phyloP scores from a whole-genome alignment of 345 rosid species.

The Ailanthus altissimus region DNA sequence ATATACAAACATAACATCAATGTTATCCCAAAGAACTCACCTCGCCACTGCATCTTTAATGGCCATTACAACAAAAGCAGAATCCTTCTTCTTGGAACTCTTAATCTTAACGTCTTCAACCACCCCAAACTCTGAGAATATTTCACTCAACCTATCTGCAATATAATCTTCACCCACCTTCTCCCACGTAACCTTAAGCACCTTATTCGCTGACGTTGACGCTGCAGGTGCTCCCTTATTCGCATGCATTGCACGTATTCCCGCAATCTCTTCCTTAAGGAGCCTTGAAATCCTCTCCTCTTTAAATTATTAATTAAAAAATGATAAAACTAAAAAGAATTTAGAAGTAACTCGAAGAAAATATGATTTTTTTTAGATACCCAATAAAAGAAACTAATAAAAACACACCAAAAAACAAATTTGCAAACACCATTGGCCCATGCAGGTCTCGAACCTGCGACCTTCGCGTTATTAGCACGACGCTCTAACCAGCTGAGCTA shows the following conservation, averaged over 20 bases:
- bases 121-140: constrained; percentile 71
- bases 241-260: constrained; percentile 64
- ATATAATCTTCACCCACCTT: constrained; percentile 60
- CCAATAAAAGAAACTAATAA: too few species aligned
- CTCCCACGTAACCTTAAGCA: constrained; percentile 86
- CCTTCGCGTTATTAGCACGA: constrained; percentile 98
- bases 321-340: too few species aligned
- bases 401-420: too few species aligned
- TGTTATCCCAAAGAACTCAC: constrained; percentile 43
- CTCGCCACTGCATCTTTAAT: constrained; percentile 69
- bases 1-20: not conserved
- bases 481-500: constrained; percentile 94
- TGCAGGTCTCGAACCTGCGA: constrained; percentile 77
- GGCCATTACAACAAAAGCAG: constrained; percentile 83
- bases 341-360: too few species aligned
- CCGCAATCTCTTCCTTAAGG: constrained; percentile 70
- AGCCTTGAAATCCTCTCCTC: constrained; percentile 71
- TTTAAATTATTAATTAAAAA: too few species aligned
- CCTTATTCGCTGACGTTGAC: constrained; percentile 39
- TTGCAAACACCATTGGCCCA: too few species aligned
- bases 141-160: constrained; percentile 57
- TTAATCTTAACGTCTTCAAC: constrained; percentile 79
- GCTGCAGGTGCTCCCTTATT: constrained; percentile 38
- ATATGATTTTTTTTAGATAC: too few species aligned
- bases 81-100: constrained; percentile 70